A percentile compares a stretch with the other conserved stretches of the same genome.
Conservation (phyloP, 106 monocot species). For the Ottelia alismoides region DNA sequence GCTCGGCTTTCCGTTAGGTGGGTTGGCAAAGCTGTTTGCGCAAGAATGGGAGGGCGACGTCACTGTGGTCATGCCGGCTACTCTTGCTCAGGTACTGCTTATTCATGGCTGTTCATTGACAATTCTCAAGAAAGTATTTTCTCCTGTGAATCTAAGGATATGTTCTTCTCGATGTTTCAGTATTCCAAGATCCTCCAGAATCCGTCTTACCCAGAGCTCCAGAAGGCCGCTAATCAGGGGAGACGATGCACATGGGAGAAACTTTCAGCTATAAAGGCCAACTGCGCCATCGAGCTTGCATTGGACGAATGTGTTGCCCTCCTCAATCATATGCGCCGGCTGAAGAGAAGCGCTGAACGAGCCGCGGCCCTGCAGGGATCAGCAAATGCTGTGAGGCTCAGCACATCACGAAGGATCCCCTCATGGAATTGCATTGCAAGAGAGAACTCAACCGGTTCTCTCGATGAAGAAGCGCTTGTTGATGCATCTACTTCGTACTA, state of each 20-base stretch:
- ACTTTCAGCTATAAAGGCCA: slow-evolving; percentile 85
- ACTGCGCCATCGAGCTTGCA: slow-evolving; percentile 86
- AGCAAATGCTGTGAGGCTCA: slow-evolving; percentile 23
- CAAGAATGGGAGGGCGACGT: slow-evolving; percentile 99
- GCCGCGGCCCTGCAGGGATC: slow-evolving; percentile 42
- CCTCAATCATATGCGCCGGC: slow-evolving; percentile 79
- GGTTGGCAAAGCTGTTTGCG: slow-evolving; percentile 82
- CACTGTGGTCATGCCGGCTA: slow-evolving; percentile 93
- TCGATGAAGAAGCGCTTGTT: slow-evolving; percentile 45
- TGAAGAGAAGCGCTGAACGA: slow-evolving; percentile 57
- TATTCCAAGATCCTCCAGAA: slow-evolving; percentile 90
- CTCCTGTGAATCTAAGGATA: background rate
- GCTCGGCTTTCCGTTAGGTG: slow-evolving; percentile 84
- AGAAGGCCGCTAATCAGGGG: slow-evolving; percentile 89
- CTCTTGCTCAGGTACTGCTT: slow-evolving; percentile 62
- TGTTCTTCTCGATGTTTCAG: slow-evolving; percentile 12
- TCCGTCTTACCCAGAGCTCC: slow-evolving; percentile 63
- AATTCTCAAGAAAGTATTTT: background rate
- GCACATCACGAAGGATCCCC: slow-evolving; percentile 72
- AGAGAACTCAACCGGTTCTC: slow-evolving; percentile 78
- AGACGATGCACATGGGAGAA: slow-evolving; percentile 97
- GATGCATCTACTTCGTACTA: slow-evolving; percentile 14
- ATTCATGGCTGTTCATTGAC: background rate
- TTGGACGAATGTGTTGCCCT: slow-evolving; percentile 86
- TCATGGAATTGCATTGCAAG: slow-evolving; percentile 92